Evolutionary conservation across 495 filamentous ascomycete genomes (phyloP).

Genomic region (Bryoglossum gracile): DNA sequence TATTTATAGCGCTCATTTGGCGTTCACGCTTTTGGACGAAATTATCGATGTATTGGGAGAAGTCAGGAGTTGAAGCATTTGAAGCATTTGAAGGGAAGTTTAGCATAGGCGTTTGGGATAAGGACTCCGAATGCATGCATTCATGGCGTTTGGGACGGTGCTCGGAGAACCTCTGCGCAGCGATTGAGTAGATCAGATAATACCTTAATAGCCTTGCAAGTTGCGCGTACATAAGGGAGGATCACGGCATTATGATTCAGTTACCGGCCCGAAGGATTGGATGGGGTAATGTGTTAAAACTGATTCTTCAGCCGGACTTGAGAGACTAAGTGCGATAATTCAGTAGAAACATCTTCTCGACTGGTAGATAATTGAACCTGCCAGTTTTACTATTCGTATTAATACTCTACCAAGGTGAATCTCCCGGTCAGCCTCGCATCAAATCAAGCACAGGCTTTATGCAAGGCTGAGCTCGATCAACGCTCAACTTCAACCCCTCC

Average conservation of each 20-base stretch:
- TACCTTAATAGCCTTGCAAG: background rate
- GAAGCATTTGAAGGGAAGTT: constrained; percentile 29
- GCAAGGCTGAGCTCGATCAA: background rate
- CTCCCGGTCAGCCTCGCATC: background rate
- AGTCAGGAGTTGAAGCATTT: too few species aligned
- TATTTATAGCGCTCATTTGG: constrained; percentile 57
- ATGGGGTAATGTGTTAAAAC: too few species aligned
- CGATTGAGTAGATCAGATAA: background rate
- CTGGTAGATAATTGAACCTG: too few species aligned
- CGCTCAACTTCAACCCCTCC: background rate
- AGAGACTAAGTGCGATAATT: too few species aligned
- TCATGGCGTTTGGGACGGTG: constrained; percentile 3
- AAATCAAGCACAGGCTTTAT: background rate
- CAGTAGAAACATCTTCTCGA: too few species aligned
- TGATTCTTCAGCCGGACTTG: too few species aligned
- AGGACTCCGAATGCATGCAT: constrained; percentile 1
- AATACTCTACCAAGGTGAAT: background rate
- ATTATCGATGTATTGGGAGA: constrained; percentile 61
- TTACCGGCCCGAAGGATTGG: too few species aligned
- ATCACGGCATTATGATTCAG: too few species aligned
- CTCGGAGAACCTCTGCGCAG: background rate
- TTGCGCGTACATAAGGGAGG: background rate
- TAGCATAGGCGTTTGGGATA: constrained; percentile 24
- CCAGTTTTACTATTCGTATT: background rate
- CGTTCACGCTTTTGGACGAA: constrained; percentile 75